Percentiles rank a stretch among this genome's conserved stretches.
Conservation (phyloP, 164 flowering plant genomes). For the Tetrastigma voinierianum region DNA sequence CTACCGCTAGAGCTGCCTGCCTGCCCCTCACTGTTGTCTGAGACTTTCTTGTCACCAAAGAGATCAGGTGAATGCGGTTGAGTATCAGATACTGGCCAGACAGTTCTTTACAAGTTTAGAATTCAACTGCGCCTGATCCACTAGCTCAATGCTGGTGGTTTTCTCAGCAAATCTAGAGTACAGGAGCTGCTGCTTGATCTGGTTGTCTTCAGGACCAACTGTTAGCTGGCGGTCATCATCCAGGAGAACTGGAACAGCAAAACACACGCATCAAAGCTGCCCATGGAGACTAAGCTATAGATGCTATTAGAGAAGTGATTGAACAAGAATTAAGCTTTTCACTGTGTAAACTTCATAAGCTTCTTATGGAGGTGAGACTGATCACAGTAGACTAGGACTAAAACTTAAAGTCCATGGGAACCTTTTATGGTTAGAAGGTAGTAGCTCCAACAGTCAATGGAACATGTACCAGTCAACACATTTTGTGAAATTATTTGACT, state of each 20-base stretch:
- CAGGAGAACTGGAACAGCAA: slow-evolving; percentile 59
- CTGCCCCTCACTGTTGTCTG: slow-evolving; percentile 54
- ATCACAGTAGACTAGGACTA: too few relatives aligned
- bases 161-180: slow-evolving; percentile 29
- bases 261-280: not conserved
- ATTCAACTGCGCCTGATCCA: slow-evolving; percentile 32
- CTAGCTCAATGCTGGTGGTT: slow-evolving; percentile 22
- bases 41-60: slow-evolving; percentile 46
- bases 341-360: too few relatives aligned
- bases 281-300: not conserved
- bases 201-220: slow-evolving; percentile 22
- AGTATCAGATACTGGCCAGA: slow-evolving; percentile 26
- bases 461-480: not conserved
- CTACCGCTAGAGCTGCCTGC: slow-evolving; percentile 72
- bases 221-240: slow-evolving; percentile 31
- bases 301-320: too few relatives aligned
- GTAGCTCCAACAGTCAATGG: not conserved
- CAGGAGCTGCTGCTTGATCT: slow-evolving; percentile 34
- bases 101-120: slow-evolving; percentile 29
- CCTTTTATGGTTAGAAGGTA: too few relatives aligned
- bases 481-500: not conserved
- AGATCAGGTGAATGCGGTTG: slow-evolving; percentile 44
- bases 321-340: too few relatives aligned
- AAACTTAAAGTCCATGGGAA: too few relatives aligned
- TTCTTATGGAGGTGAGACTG: too few relatives aligned